These are phyloP conservation scores for Trypanosoma conorhini DNA, from an alignment of 208 protist species.

Conservation along the genomic window DNA sequence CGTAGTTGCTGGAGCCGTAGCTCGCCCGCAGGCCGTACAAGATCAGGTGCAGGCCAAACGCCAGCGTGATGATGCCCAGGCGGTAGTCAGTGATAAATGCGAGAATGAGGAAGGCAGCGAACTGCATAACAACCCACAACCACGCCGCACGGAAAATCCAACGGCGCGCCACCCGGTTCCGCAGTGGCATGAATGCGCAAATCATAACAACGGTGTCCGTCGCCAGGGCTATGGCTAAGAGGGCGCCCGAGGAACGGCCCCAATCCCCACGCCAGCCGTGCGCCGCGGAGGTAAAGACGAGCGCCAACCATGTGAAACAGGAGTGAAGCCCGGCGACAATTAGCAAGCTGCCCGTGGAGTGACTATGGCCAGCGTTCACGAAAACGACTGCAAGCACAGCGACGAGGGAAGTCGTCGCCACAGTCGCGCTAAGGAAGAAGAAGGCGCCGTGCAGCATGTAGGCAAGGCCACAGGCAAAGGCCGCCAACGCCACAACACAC, in stretches of 20 bases:
- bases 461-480: slow-evolving; percentile 49
- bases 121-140: slow-evolving; percentile 16
- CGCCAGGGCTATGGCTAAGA: slow-evolving; percentile 13
- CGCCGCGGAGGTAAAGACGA: slow-evolving; percentile 47
- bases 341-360: slow-evolving; percentile 9
- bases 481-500: slow-evolving; percentile 28
- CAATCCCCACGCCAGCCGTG: slow-evolving; percentile 44
- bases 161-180: slow-evolving; percentile 9
- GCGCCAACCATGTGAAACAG: slow-evolving; percentile 48
- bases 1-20: not conserved
- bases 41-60: slow-evolving; percentile 15
- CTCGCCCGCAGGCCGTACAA: slow-evolving; percentile 12
- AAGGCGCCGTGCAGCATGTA: slow-evolving; percentile 42
- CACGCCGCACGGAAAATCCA: slow-evolving; percentile 22
- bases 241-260: slow-evolving; percentile 12
- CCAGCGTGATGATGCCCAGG: slow-evolving; percentile 17
- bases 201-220: slow-evolving; percentile 14
- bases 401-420: slow-evolving; percentile 37
- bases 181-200: slow-evolving; percentile 1
- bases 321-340: slow-evolving; percentile 15
- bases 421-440: slow-evolving; percentile 42
- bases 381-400: slow-evolving; percentile 38
- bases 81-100: slow-evolving; percentile 21
- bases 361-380: slow-evolving; percentile 24
- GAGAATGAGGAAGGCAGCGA: slow-evolving; percentile 12